phyloP scores from a whole-genome alignment of 1,284 basidiomycete species.

The Acaromyces ingoldii region DNA sequence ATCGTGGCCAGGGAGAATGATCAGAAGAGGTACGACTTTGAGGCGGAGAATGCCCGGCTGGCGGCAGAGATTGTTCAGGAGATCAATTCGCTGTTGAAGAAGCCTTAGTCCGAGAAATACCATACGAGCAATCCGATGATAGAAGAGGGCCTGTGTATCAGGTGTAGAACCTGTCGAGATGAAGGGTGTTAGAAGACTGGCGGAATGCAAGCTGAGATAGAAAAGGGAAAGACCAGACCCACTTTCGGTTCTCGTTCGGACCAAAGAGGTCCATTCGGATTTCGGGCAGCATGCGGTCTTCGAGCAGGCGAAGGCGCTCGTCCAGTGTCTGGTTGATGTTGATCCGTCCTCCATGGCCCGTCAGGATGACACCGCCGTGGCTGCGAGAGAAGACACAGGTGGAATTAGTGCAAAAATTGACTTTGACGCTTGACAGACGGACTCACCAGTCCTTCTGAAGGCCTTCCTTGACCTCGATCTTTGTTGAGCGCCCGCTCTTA shows the following conservation, averaged over 20 bases:
- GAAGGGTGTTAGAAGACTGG: too few relatives aligned
- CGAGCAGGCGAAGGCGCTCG: constrained; percentile 43
- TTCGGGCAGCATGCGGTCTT: constrained; percentile 49
- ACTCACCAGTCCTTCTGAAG: constrained; percentile 69
- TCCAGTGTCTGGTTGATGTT: constrained; percentile 50
- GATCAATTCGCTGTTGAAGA: constrained; percentile 24
- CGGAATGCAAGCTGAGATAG: too few relatives aligned
- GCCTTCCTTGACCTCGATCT: constrained; percentile 63
- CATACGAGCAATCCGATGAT: too few relatives aligned
- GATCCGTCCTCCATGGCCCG: constrained; percentile 42
- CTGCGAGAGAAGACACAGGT: not conserved
- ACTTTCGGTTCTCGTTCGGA: constrained; percentile 48
- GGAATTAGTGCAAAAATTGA: not conserved
- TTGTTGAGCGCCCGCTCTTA: constrained; percentile 67
- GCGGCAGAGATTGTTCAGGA: constrained; percentile 61
- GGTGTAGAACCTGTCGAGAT: too few relatives aligned
- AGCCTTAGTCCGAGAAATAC: too few relatives aligned
- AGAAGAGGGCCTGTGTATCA: too few relatives aligned
- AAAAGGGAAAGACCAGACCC: too few relatives aligned
- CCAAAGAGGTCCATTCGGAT: constrained; percentile 47
- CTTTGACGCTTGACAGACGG: not conserved
- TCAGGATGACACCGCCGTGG: constrained; percentile 38
- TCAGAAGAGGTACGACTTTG: constrained; percentile 90
- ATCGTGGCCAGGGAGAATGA: constrained; percentile 65
- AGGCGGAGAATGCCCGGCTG: constrained; percentile 77